phyloP scores from a whole-genome alignment of 306 rosid species.

The Dalbergia oliveri region DNA sequence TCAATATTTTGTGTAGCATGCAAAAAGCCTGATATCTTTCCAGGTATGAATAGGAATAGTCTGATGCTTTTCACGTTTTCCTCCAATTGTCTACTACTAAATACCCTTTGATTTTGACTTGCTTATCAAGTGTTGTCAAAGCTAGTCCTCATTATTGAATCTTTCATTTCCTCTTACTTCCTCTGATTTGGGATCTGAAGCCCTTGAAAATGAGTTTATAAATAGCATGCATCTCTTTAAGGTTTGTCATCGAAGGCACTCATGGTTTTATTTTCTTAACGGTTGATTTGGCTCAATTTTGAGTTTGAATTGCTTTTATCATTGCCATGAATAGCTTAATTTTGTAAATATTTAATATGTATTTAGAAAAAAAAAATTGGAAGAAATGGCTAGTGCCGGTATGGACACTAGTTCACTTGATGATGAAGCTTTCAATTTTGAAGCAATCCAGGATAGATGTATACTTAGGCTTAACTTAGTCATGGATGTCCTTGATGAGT shows the following conservation, averaged over 20 bases:
- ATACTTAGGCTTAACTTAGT: conserved; percentile 60
- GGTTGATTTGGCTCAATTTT: background rate
- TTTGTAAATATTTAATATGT: conserved; percentile 41
- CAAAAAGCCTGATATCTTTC: conserved; percentile 75
- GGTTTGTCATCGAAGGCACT: conserved; percentile 51
- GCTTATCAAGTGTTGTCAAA: conserved; percentile 83
- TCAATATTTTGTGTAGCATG: conserved; percentile 70
- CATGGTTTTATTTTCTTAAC: conserved; percentile 6
- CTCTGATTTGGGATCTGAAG: conserved; percentile 89
- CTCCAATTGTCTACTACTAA: conserved; percentile 14
- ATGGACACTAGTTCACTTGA: conserved; percentile 72
- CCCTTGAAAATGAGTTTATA: conserved; percentile 86
- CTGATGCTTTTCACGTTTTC: conserved; percentile 30
- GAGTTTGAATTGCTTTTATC: conserved; percentile 8
- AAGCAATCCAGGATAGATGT: conserved; percentile 97
- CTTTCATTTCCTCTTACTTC: conserved; percentile 92
- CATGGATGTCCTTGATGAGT: too few species aligned
- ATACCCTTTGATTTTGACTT: conserved; percentile 41
- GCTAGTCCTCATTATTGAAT: conserved; percentile 75
- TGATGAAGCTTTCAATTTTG: conserved; percentile 86
- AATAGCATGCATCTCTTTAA: conserved; percentile 80
- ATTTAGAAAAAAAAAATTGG: conserved; percentile 72
- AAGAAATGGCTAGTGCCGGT: conserved; percentile 72
- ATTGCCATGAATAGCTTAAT: conserved; percentile 31
- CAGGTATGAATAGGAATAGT: conserved; percentile 56